Base-by-base conservation (phyloP, 2,329 filamentous ascomycete species). In the Colletotrichum lupini region DNA sequence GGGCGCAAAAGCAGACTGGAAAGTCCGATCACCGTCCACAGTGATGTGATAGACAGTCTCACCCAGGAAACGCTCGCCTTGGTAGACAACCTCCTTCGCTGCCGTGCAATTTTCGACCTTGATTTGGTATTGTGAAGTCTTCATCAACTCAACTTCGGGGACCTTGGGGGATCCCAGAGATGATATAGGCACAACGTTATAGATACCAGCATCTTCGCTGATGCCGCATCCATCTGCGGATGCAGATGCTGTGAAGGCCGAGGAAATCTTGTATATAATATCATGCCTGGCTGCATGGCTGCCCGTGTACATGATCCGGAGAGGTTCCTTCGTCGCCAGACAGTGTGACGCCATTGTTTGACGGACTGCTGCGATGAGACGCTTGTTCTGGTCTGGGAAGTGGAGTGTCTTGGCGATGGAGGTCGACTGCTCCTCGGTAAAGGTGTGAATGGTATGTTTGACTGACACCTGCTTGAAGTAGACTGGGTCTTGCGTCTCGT, bases 111-210 rank as follows among this genome's bases (percentile, higher is more conserved):
- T 83, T 67, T 88, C 86, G 5, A 88, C 85, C 74, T 85, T 85
- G 80, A 88, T 87, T 72, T 88, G 86, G 72, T 84, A 85, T 14
- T 83, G 84, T 37, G 86, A 87, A 8, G 85, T 87, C 66, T 87
- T 85, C 81, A 88, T 86, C 61, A 88, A 83, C 77, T 88, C 86
- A 24, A 88, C 85, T 70, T 88, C 86, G 1, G 86, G 86, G 16
- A 83, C 82, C 56, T 81, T 80, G 57, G 81, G 78, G 14, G 83
- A 84, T 12, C 86, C 86, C 77, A 88, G 88, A 1, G 84, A 84
- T 4, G 85, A 85, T 67, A 88, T 83, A 19, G 86, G 86, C 57
- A 88, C 84, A 56, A 88, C 86, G 78, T 87, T 88, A 79, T 86
- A 88, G 37, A 87, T 79, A 35, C 85, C 85, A 56, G 85, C 85